Percentiles rank a stretch among this genome's conserved stretches.
These are phyloP conservation scores for Cornus florida DNA, from an alignment of 148 eudicot genomes.

Conservation along the genomic window DNA sequence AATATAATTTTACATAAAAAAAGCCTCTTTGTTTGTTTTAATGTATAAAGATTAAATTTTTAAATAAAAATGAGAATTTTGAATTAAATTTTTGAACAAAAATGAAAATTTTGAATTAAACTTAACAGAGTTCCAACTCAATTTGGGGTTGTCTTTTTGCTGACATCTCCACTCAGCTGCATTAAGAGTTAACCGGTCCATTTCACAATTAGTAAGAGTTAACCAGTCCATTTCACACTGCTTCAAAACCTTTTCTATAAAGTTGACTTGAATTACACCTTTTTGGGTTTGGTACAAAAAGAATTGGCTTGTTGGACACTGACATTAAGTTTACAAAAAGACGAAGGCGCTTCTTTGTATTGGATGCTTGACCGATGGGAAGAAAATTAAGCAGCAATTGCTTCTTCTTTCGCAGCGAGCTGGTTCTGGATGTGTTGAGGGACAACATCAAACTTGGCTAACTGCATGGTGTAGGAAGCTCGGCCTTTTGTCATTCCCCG, in stretches of 20 bases:
- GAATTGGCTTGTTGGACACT: background rate
- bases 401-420: slow-evolving; percentile 73
- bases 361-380: slow-evolving; percentile 10
- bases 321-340: slow-evolving; percentile 2
- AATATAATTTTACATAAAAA: too few relatives aligned
- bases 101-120: too few relatives aligned
- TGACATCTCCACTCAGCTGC: background rate
- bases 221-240: background rate
- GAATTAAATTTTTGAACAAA: too few relatives aligned
- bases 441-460: slow-evolving; percentile 87
- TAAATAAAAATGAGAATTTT: too few relatives aligned
- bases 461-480: slow-evolving; percentile 90
- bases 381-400: slow-evolving; percentile 58
- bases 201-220: background rate
- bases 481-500: slow-evolving; percentile 96
- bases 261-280: slow-evolving; percentile 5
- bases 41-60: too few relatives aligned
- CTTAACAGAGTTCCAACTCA: too few relatives aligned
- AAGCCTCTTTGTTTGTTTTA: too few relatives aligned
- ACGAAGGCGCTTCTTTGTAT: background rate
- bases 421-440: slow-evolving; percentile 98
- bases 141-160: background rate
- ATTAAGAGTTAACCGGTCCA: background rate
- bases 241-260: background rate
- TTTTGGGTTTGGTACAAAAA: slow-evolving; percentile 10